Evolutionary conservation across 345 rosid genomes (phyloP).

Genomic region (Cardamine resedifolia): DNA sequence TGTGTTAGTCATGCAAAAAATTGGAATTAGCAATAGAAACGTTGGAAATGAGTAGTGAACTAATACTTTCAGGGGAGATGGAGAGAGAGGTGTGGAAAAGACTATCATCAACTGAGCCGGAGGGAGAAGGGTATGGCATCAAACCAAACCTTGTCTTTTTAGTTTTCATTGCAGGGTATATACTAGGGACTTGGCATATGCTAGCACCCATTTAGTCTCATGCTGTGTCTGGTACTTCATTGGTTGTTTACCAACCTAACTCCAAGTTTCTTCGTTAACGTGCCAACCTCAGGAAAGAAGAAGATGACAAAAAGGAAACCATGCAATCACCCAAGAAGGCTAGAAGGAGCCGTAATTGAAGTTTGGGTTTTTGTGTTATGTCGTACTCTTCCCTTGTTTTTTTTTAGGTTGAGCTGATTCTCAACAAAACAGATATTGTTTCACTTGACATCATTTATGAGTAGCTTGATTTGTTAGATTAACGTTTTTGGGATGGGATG

Average conservation of each 20-base stretch:
- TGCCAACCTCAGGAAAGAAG: conserved; percentile 22
- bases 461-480: neutral
- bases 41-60: neutral
- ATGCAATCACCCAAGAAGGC: conserved; percentile 4
- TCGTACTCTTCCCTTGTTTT: no score
- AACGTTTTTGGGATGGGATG: neutral
- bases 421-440: neutral
- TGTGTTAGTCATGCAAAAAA: conserved; percentile 3
- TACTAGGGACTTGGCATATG: neutral
- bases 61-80: conserved; percentile 30
- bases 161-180: neutral
- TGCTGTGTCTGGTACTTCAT: neutral
- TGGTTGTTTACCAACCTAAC: conserved; percentile 8
- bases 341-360: neutral
- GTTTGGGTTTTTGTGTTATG: neutral
- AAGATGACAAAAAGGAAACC: neutral
- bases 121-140: conserved; percentile 15
- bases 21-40: neutral
- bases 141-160: conserved; percentile 3
- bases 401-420: neutral
- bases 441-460: neutral
- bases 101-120: conserved; percentile 18
- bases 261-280: conserved; percentile 1
- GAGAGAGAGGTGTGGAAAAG: conserved; percentile 33
- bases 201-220: neutral